A percentile compares a stretch with the other conserved stretches of the same genome.
Evolutionary conservation across 345 rosid genomes (phyloP).

Genomic region (Cardiospermum halicacabum): DNA sequence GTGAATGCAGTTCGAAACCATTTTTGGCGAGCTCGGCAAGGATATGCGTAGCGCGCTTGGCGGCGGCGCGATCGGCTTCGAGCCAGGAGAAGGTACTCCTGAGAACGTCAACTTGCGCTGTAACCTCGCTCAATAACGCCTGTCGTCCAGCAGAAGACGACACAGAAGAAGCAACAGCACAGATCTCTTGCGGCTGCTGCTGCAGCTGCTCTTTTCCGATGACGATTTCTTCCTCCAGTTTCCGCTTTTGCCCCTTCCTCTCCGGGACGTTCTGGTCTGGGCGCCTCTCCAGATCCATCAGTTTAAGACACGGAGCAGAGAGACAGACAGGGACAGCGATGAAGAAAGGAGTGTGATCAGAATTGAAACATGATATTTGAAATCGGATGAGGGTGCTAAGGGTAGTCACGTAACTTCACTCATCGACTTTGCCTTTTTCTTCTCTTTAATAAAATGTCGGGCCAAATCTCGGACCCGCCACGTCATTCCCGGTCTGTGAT

Average conservation of each 20-base stretch:
- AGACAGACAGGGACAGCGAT: too few relatives aligned
- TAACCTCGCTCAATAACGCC: constrained; percentile 55
- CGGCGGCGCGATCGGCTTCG: constrained; percentile 92
- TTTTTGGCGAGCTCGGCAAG: constrained; percentile 98
- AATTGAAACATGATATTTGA: constrained; percentile 25
- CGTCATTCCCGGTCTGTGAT: constrained; percentile 1
- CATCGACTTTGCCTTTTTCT: neutral
- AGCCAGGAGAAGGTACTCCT: constrained; percentile 70
- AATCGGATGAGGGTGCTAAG: constrained; percentile 39
- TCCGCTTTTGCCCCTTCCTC: constrained; percentile 91
- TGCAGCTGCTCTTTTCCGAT: constrained; percentile 29
- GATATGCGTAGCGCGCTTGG: constrained; percentile 92
- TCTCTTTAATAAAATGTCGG: constrained; percentile 1
- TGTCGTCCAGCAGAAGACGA: constrained; percentile 51
- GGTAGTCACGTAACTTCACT: constrained; percentile 38
- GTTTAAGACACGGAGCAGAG: constrained; percentile 4
- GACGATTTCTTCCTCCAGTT: constrained; percentile 69
- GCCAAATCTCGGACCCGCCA: constrained; percentile 12
- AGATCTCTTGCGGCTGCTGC: constrained; percentile 48
- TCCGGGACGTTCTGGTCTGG: constrained; percentile 61
- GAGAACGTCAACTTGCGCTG: constrained; percentile 69
- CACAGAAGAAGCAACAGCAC: constrained; percentile 18
- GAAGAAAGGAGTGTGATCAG: constrained; percentile 15
- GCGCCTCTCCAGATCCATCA: constrained; percentile 53
- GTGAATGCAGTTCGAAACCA: constrained; percentile 44